Percentiles rank a stretch among this genome's conserved stretches.
phyloP scores from a whole-genome alignment of 2,329 filamentous ascomycete species.

The Stylonectria norvegica region DNA sequence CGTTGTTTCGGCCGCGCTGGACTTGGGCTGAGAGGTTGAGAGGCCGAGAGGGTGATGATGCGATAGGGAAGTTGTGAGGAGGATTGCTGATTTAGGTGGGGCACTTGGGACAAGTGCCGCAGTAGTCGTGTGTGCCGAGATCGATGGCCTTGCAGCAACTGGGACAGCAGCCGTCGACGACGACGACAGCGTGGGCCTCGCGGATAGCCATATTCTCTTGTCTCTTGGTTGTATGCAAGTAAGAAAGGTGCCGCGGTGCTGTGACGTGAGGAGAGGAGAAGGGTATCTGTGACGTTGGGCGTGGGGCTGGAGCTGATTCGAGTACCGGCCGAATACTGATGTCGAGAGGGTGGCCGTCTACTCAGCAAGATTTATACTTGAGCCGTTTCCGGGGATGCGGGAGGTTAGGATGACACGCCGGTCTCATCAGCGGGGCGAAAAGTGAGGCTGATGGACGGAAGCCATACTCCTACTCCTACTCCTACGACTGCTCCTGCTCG shows the following conservation, averaged over 20 bases:
- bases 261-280: background rate
- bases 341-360: conserved; percentile 1
- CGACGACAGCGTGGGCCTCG: conserved; percentile 15
- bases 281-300: background rate
- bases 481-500: too few species aligned
- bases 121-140: conserved; percentile 32
- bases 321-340: conserved; percentile 3
- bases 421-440: conserved; percentile 15
- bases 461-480: too few species aligned
- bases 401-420: conserved; percentile 15
- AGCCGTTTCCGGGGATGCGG: conserved; percentile 11
- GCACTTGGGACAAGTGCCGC: conserved; percentile 30
- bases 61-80: too few species aligned
- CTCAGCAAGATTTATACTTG: conserved; percentile 22
- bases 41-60: too few species aligned
- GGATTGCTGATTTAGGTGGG: conserved; percentile 17
- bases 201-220: conserved; percentile 16
- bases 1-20: too few species aligned
- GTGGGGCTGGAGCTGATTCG: background rate
- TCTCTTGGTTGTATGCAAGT: background rate
- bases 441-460: conserved; percentile 23
- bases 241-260: too few species aligned
- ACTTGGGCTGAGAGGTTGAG: too few species aligned
- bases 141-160: conserved; percentile 31
- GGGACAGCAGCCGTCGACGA: conserved; percentile 27